Conservation (phyloP, 129 eudicot genomes). For the Lactuca saligna region DNA sequence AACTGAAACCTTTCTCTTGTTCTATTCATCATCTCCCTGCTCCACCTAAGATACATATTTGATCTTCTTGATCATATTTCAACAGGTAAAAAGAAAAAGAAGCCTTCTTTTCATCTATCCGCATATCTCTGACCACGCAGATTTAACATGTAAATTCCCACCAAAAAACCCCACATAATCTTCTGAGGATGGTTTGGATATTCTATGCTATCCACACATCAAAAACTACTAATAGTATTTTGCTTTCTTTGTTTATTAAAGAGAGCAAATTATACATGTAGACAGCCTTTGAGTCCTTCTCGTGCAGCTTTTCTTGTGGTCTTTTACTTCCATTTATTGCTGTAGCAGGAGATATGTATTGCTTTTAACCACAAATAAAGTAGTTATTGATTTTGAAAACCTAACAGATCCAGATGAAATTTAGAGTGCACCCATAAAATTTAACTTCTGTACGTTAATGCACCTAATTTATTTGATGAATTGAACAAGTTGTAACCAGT, state of each 20-base stretch:
- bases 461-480: constrained; percentile 2
- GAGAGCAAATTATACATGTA: constrained; percentile 17
- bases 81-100: constrained; percentile 25
- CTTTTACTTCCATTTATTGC: constrained; percentile 26
- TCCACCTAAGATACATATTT: constrained; percentile 17
- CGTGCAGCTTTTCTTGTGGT: constrained; percentile 6
- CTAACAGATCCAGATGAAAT: constrained; percentile 19
- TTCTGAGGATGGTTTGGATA: constrained; percentile 24
- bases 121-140: constrained; percentile 20
- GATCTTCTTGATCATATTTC: constrained; percentile 13
- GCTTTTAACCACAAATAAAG: constrained; percentile 26
- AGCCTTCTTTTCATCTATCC: constrained; percentile 14
- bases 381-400: constrained; percentile 17
- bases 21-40: constrained; percentile 23
- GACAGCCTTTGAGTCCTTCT: constrained; percentile 13
- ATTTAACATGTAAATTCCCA: constrained; percentile 36
- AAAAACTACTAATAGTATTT: constrained; percentile 15
- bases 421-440: constrained; percentile 25
- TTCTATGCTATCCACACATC: constrained; percentile 18
- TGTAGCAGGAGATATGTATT: constrained; percentile 25
- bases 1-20: constrained; percentile 35
- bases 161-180: constrained; percentile 29
- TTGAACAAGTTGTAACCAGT: constrained; percentile 1
- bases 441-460: constrained; percentile 13
- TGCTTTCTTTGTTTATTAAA: constrained; percentile 26